Conservation (phyloP, 192 early-diverging fungal species). For the Backusella liffmaniae region DNA sequence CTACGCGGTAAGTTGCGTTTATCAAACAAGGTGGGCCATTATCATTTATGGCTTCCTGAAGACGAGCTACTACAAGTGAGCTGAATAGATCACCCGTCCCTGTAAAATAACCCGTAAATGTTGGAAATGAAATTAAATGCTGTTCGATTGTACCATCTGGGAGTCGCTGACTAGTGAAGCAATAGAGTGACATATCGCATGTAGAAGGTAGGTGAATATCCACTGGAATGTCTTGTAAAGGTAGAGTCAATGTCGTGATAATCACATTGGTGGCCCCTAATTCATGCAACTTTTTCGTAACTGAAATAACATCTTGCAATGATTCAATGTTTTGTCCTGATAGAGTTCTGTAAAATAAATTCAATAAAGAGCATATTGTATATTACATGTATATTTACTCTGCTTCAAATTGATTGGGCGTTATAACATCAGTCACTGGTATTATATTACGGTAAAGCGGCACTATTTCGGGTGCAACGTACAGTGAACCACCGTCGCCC, state of each 20-base stretch:
- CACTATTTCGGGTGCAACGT: slow-evolving; percentile 78
- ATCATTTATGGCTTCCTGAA: slow-evolving; percentile 41
- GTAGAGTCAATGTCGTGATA: slow-evolving; percentile 70
- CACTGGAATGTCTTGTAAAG: slow-evolving; percentile 23
- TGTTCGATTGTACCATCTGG: slow-evolving; percentile 30
- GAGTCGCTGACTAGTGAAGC: slow-evolving; percentile 22
- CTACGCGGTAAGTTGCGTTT: slow-evolving; percentile 64
- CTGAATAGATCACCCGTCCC: slow-evolving; percentile 94
- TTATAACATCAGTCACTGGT: slow-evolving; percentile 72
- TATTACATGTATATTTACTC: slow-evolving; percentile 45
- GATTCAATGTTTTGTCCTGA: slow-evolving; percentile 54
- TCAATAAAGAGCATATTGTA: too few relatives aligned
- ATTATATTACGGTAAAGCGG: slow-evolving; percentile 71
- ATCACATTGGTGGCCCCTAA: slow-evolving; percentile 68
- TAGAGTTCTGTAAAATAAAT: slow-evolving; percentile 40
- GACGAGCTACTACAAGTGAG: slow-evolving; percentile 65
- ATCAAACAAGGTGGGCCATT: slow-evolving; percentile 32
- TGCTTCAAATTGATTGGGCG: slow-evolving; percentile 92
- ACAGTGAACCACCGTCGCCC: slow-evolving; percentile 84
- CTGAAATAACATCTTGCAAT: slow-evolving; percentile 49
- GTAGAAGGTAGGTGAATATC: slow-evolving; percentile 10
- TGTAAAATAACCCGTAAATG: slow-evolving; percentile 76
- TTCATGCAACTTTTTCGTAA: slow-evolving; percentile 63
- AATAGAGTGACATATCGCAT: slow-evolving; percentile 10
- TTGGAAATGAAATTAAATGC: slow-evolving; percentile 75